A percentile compares a stretch with the other conserved stretches of the same genome.
Evolutionary conservation across 2,329 filamentous ascomycete species (phyloP).

Genomic region (Alternaria triticimaculans): DNA sequence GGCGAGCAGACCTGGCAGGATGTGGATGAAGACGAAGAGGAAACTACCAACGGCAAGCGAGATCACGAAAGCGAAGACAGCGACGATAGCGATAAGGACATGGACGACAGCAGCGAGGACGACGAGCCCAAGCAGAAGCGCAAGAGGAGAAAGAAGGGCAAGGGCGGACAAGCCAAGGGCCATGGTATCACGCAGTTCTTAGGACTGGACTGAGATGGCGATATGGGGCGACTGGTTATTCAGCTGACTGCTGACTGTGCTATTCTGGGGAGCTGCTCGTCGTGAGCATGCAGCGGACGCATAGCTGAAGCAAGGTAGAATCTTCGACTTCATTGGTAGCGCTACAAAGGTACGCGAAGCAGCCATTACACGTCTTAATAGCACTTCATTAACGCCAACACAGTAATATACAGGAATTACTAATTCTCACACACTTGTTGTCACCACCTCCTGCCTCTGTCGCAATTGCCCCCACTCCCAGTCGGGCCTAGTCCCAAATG

Average conservation of each 20-base stretch:
- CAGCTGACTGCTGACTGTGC: background rate
- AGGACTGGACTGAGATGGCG: constrained; percentile 35
- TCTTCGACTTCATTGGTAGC: background rate
- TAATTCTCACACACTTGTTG: background rate
- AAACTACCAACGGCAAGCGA: constrained; percentile 51
- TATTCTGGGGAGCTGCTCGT: background rate
- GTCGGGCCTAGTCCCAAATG: constrained; percentile 1
- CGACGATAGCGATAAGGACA: constrained; percentile 51
- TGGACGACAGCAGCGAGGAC: constrained; percentile 54
- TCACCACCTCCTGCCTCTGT: background rate
- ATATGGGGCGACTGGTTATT: background rate
- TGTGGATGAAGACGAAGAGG: constrained; percentile 57
- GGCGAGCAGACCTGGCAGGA: constrained; percentile 69
- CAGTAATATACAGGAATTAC: background rate
- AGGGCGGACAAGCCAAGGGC: constrained; percentile 42
- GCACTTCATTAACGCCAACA: background rate
- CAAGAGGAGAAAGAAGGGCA: constrained; percentile 53
- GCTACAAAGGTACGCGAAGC: background rate
- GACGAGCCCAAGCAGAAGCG: constrained; percentile 50
- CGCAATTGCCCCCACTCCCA: constrained; percentile 2
- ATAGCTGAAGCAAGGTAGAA: background rate
- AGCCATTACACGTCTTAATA: background rate
- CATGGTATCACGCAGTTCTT: constrained; percentile 47
- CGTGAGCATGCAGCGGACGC: background rate
- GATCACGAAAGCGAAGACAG: constrained; percentile 29